Base-by-base conservation (phyloP, 768 basidiomycete species). In the Mycena rebaudengoi region DNA sequence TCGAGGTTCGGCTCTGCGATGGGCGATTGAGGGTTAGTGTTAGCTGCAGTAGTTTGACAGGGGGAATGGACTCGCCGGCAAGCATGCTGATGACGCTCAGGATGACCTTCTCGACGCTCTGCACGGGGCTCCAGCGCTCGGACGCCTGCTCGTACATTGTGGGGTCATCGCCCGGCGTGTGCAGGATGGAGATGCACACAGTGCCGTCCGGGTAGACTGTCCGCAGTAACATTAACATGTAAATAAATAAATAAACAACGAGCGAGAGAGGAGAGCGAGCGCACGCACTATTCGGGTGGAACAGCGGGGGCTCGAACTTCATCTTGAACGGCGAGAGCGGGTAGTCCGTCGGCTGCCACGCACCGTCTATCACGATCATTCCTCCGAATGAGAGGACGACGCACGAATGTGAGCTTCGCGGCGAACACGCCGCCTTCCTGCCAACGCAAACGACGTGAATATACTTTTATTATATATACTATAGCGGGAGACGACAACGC, bases 251-350 rank as follows among this genome's bases (percentile, higher is more conserved):
- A 14, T 25, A 28, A 20, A 55, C 25, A 46, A 45, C 18, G 16
- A 7, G 35, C 20, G 16, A 25, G 37, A 50, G 13, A 50, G 28
- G 5, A 20, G 48, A 37, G 30, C 48, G n/a, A 1, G 14, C 4
- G 26, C 41, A 63, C 55, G 53, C 32, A 66, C 98, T 92, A 76
- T 99, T 99, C 18, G 98, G 98, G 78, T 99, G 98, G 78, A 98
- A 93, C 57, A 99, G 76, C 3, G 97, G 96, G 4, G 98, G 98
- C 44, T 98, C 96, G 71, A 99, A 99, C 73, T 87, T 95, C 98
- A 99, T 99, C 82, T 96, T 98, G 89, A 99, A 99, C 20, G 98
- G 98, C 53, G 94, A 97, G 71, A 99, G 81, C 30, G 98, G 98
- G 78, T 99, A 99, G 74, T 99, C 98, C 37, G 85, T 74, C 0